These are phyloP conservation scores for Furcasterigmium furcatum DNA, from an alignment of 2,329 filamentous ascomycete species.

Conservation along the genomic window DNA sequence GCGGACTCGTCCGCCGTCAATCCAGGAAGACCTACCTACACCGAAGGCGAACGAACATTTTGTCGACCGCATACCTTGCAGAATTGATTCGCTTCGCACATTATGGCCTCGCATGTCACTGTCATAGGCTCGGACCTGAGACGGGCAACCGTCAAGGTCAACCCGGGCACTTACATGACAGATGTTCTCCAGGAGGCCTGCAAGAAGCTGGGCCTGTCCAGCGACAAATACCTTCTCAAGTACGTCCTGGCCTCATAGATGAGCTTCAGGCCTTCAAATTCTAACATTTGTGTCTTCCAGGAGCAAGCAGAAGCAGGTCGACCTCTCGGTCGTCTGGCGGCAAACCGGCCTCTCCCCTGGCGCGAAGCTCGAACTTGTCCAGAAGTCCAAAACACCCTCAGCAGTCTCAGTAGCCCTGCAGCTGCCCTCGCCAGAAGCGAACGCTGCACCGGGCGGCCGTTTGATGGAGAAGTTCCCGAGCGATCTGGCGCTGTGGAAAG, in stretches of 20 bases:
- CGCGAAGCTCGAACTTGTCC: conserved; percentile 88
- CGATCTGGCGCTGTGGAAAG: conserved; percentile 83
- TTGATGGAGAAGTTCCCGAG: conserved; percentile 84
- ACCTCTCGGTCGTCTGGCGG: conserved; percentile 81
- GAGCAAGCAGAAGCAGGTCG: conserved; percentile 79
- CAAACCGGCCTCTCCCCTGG: conserved; percentile 79
- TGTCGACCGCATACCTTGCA: no score
- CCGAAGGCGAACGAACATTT: no score
- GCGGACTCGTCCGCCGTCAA: no score
- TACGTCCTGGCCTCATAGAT: conserved; percentile 33
- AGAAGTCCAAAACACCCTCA: conserved; percentile 79
- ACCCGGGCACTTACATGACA: conserved; percentile 73
- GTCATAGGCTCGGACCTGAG: conserved; percentile 80
- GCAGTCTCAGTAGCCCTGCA: conserved; percentile 88
- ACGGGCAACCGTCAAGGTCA: conserved; percentile 78
- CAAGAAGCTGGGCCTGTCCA: conserved; percentile 69
- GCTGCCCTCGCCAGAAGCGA: conserved; percentile 69
- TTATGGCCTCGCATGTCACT: conserved; percentile 84
- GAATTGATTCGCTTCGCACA: conserved; percentile 10
- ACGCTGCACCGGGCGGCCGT: conserved; percentile 60
- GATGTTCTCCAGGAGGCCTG: conserved; percentile 89
- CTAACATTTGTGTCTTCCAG: no score
- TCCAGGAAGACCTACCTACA: no score
- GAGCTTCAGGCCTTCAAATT: no score
- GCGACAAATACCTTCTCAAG: conserved; percentile 79